Evolutionary conservation across 129 eudicot genomes (phyloP).

Genomic region (Scalesia atractyloides): DNA sequence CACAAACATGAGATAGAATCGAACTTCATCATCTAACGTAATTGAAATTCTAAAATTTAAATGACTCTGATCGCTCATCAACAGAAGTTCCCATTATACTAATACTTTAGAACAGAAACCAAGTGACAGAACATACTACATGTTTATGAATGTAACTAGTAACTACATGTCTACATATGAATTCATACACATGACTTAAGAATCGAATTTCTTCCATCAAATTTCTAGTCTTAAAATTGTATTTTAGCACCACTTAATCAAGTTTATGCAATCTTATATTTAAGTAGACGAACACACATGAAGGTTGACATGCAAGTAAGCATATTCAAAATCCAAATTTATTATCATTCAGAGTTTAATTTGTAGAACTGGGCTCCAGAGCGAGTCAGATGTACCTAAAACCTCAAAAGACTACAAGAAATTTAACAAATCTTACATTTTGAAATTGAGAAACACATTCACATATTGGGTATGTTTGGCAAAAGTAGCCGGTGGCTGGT

Average conservation of each 20-base stretch:
- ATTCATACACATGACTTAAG: constrained; percentile 12
- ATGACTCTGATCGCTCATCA: constrained; percentile 4
- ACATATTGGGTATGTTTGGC: no score
- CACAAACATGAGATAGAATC: constrained; percentile 13
- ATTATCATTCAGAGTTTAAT: no score
- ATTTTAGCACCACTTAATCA: constrained; percentile 6
- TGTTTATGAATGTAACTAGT: neutral
- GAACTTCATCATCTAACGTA: constrained; percentile 16
- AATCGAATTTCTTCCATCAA: neutral
- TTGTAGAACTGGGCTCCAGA: no score
- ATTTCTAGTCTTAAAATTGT: neutral
- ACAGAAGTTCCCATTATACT: constrained; percentile 1
- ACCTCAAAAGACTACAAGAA: constrained; percentile 2
- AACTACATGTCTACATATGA: constrained; percentile 1
- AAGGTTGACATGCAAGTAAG: neutral
- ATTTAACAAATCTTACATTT: neutral
- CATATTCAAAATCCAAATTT: no score
- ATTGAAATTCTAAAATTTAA: neutral
- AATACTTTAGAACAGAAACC: neutral
- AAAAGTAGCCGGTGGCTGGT: no score
- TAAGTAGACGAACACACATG: neutral
- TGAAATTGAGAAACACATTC: constrained; percentile 3
- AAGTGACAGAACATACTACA: neutral
- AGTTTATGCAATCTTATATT: constrained; percentile 6
- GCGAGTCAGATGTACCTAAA: constrained; percentile 14